These are phyloP conservation scores for Lipomyces orientalis DNA, from an alignment of 805 yeast species.

Conservation along the genomic window DNA sequence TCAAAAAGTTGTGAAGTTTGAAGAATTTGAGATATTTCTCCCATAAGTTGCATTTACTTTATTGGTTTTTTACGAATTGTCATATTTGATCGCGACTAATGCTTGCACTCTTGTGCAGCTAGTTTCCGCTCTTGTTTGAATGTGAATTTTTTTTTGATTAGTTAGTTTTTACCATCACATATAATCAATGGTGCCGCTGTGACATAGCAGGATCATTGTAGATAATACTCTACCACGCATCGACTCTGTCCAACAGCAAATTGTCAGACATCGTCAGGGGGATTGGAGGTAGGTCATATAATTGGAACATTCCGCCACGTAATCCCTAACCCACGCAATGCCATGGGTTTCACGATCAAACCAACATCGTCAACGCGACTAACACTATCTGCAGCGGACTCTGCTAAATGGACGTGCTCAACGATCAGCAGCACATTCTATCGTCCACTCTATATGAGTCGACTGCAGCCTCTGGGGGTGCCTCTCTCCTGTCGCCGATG, in stretches of 20 bases:
- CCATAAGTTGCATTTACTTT: background rate
- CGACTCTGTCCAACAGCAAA: background rate
- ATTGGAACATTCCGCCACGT: too few species aligned
- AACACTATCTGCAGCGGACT: background rate
- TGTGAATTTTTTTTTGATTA: background rate
- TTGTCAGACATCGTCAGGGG: too few species aligned
- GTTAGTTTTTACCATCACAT: background rate
- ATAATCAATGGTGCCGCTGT: background rate
- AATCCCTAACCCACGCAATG: background rate
- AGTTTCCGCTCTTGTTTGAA: background rate
- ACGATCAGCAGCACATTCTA: background rate
- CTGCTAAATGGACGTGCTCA: background rate
- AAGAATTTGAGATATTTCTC: background rate
- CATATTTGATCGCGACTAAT: background rate
- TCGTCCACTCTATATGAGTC: background rate
- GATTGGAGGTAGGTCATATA: too few species aligned
- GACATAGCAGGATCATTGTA: background rate
- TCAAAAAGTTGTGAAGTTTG: background rate
- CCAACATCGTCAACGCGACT: background rate
- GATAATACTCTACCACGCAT: background rate
- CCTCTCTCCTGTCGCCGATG: constrained; percentile 3
- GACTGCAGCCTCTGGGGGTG: background rate
- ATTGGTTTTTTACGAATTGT: background rate
- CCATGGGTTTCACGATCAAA: background rate
- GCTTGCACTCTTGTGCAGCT: too few species aligned